Evolutionary conservation across 169 alveolate species (phyloP), one percentile per base, ranked within the genome.

Genomic region (Cryptosporidium sp.): DNA sequence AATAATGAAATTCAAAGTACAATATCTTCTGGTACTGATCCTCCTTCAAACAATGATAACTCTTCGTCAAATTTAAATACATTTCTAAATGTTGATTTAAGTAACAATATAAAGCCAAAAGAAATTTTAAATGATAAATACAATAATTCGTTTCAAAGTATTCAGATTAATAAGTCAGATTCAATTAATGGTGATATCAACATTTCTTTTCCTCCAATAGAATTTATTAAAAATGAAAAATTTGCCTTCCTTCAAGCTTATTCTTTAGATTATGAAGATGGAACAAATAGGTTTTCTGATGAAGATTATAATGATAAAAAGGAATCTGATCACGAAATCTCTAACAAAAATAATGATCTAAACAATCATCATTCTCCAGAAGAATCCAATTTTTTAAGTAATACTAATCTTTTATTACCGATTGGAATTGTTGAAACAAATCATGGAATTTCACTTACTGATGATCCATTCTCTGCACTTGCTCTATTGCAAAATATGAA

Each of bases 401-500:
- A 45, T 37, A 39, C 89, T 3, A 60, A 23, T n/a, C 42, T 62
- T 18, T 29, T 56, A 1, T 39, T 80, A 62, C 89, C 89, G 1
- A 44, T 8, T 42, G 89, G 89, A 42, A 6, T 80, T 8, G 33
- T 44, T 23, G 89, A 62, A 42, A 23, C 60, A 18, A 12, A n/a
- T 23, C n/a, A 62, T 62, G 89, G 89, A 0, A 26, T 62, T 18
- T 31, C 44, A 10, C 68, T 80, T 23, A n/a, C 48, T 9, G 95
- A 91, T 45, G 95, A 92, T 33, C 91, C 86, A 21, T 93, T 92
- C 70, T 86, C 87, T 51, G 37, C 91, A 10, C 62, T 94, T 62
- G 95, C 96, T 42, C 86, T 92, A 44, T 92, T 95, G 29, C 75
- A 87, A 87, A 95, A 95, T 53, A 91, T 94, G 8, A 95, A 94